Evolutionary conservation across 768 basidiomycete genomes (phyloP).

Genomic region (Fistulinella prunicolor): DNA sequence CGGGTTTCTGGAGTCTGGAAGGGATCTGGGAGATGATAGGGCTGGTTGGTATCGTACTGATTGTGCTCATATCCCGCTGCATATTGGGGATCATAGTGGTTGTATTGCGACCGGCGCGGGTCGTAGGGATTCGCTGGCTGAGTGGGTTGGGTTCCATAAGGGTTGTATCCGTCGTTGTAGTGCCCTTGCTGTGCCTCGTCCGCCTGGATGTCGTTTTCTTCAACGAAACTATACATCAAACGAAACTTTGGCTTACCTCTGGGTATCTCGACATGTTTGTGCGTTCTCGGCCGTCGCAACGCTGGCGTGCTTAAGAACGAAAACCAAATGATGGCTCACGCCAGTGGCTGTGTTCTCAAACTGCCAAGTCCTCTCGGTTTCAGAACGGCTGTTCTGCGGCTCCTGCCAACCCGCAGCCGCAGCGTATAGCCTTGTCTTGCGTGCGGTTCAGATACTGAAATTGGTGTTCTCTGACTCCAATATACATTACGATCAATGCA

Average conservation of each 20-base stretch:
- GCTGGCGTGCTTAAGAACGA: constrained; percentile 6
- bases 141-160: constrained; percentile 38
- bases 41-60: constrained; percentile 32
- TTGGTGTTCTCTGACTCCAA: no score
- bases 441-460: no score
- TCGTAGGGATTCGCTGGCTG: constrained; percentile 39
- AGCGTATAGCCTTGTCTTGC: background rate
- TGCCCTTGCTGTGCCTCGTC: constrained; percentile 62
- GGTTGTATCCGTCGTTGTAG: constrained; percentile 67
- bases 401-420: constrained; percentile 6
- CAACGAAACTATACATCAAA: background rate
- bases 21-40: constrained; percentile 39
- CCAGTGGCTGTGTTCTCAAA: constrained; percentile 12
- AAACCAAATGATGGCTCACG: constrained; percentile 1
- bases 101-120: constrained; percentile 32
- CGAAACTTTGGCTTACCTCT: constrained; percentile 32
- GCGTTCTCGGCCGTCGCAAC: constrained; percentile 2
- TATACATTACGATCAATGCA: no score
- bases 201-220: constrained; percentile 37
- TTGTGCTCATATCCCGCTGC: constrained; percentile 34
- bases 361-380: background rate
- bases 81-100: constrained; percentile 31
- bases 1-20: constrained; percentile 25
- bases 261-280: constrained; percentile 40
- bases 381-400: background rate